Conservation (phyloP, 2,329 filamentous ascomycete genomes). For the Diaporthe sp. region DNA sequence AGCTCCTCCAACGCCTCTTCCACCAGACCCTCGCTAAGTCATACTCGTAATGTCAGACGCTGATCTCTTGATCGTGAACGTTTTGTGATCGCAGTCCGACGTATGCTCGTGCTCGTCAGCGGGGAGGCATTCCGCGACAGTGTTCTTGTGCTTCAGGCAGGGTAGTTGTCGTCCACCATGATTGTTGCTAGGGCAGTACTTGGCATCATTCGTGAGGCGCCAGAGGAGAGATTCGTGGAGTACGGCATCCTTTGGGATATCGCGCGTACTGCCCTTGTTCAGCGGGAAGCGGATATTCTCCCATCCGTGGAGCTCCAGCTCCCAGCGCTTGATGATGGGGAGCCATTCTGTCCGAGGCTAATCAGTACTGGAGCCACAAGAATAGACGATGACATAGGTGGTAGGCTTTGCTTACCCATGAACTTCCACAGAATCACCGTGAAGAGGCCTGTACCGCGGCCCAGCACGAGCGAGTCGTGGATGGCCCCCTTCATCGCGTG, state of each 20-base stretch:
- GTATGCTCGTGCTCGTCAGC: background rate
- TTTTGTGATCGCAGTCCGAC: background rate
- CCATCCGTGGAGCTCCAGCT: conserved; percentile 6
- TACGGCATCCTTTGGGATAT: conserved; percentile 17
- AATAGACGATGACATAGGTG: background rate
- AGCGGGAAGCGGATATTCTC: conserved; percentile 15
- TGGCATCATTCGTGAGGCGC: background rate
- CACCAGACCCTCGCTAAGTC: background rate
- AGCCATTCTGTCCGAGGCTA: background rate
- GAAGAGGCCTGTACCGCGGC: background rate
- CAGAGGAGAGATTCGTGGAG: conserved; percentile 6
- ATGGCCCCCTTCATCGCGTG: conserved; percentile 9
- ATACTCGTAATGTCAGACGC: background rate
- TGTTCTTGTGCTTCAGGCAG: conserved; percentile 10
- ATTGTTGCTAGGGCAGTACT: conserved; percentile 2
- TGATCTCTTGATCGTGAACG: background rate
- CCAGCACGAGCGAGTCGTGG: conserved; percentile 4
- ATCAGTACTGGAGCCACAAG: background rate
- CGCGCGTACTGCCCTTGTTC: conserved; percentile 17
- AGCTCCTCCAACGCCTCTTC: too few species aligned
- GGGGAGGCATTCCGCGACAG: background rate
- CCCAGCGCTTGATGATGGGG: conserved; percentile 16
- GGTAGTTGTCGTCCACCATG: background rate
- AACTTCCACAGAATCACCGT: conserved; percentile 1
- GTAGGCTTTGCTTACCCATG: background rate